Evolutionary conservation across 108 stramenopile genomes (phyloP).

Genomic region (Chaetoceros muelleri): DNA sequence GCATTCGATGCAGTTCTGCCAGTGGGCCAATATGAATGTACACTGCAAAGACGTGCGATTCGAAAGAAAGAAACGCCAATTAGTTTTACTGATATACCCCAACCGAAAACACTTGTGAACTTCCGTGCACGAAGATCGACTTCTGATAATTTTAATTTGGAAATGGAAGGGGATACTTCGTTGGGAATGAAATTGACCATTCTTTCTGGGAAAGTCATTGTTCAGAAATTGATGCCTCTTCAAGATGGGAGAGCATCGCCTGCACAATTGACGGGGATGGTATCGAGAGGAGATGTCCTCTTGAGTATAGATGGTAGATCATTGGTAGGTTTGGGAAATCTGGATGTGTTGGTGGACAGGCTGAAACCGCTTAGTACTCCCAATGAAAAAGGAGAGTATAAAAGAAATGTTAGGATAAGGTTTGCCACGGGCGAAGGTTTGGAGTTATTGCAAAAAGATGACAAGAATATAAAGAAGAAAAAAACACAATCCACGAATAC

Average conservation of each 20-base stretch:
- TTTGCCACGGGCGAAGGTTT: slow-evolving; percentile 52
- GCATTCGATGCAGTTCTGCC: slow-evolving; percentile 31
- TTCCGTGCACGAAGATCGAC: not conserved
- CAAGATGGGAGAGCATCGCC: slow-evolving; percentile 71
- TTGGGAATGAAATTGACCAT: slow-evolving; percentile 72
- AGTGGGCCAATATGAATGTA: slow-evolving; percentile 27
- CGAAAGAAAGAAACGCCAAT: slow-evolving; percentile 16
- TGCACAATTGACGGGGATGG: slow-evolving; percentile 56
- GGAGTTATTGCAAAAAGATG: slow-evolving; percentile 32
- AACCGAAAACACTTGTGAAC: slow-evolving; percentile 7
- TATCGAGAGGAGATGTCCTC: slow-evolving; percentile 68
- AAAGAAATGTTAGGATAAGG: slow-evolving; percentile 41
- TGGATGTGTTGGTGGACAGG: slow-evolving; percentile 52
- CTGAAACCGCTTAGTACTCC: slow-evolving; percentile 64
- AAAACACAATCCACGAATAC: slow-evolving; percentile 10
- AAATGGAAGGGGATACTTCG: slow-evolving; percentile 65
- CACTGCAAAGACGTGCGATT: slow-evolving; percentile 34
- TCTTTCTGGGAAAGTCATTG: slow-evolving; percentile 71
- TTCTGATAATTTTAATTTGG: slow-evolving; percentile 22
- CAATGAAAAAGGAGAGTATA: slow-evolving; percentile 31
- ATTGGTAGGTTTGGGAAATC: slow-evolving; percentile 42
- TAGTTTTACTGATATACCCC: not conserved
- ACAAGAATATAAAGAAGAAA: slow-evolving; percentile 19
- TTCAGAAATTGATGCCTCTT: slow-evolving; percentile 54
- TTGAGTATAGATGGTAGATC: slow-evolving; percentile 52